phyloP scores from a whole-genome alignment of 768 basidiomycete genomes.

The Holtermannia corniformis region DNA sequence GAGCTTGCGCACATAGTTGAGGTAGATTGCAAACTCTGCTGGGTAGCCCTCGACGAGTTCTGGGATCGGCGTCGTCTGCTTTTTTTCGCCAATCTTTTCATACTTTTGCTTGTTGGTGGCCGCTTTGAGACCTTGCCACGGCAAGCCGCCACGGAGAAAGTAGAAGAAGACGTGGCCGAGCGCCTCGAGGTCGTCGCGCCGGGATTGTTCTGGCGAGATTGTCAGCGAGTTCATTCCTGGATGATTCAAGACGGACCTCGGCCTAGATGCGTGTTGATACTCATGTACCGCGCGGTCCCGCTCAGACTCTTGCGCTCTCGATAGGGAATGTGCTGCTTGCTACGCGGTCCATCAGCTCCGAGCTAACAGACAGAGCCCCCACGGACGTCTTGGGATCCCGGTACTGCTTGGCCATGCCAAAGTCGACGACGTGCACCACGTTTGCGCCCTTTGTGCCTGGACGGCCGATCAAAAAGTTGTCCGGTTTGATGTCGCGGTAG shows the following conservation, averaged over 20 bases:
- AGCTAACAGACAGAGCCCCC: neutral
- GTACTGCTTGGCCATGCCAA: conserved; percentile 99
- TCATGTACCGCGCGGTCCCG: conserved; percentile 98
- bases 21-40: conserved; percentile 92
- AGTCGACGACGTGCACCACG: conserved; percentile 69
- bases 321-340: conserved; percentile 98
- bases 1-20: conserved; percentile 97
- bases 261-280: conserved; percentile 97
- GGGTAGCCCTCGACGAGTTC: conserved; percentile 94
- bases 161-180: conserved; percentile 99
- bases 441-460: conserved; percentile 84
- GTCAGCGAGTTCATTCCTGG: neutral
- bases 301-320: conserved; percentile 93
- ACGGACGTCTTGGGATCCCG: conserved; percentile 82
- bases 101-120: conserved; percentile 99
- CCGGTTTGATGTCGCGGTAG: conserved; percentile 98
- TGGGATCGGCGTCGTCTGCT: conserved; percentile 91
- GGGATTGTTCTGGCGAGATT: conserved; percentile 53
- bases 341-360: conserved; percentile 1
- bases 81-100: conserved; percentile 99
- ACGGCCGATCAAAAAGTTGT: conserved; percentile 95
- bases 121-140: conserved; percentile 98
- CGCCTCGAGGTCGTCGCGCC: conserved; percentile 96
- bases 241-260: conserved; percentile 56
- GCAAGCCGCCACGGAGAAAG: conserved; percentile 89